These are phyloP conservation scores for Colletotrichum falcatum DNA, from an alignment of 2,329 filamentous ascomycete species.

Conservation along the genomic window DNA sequence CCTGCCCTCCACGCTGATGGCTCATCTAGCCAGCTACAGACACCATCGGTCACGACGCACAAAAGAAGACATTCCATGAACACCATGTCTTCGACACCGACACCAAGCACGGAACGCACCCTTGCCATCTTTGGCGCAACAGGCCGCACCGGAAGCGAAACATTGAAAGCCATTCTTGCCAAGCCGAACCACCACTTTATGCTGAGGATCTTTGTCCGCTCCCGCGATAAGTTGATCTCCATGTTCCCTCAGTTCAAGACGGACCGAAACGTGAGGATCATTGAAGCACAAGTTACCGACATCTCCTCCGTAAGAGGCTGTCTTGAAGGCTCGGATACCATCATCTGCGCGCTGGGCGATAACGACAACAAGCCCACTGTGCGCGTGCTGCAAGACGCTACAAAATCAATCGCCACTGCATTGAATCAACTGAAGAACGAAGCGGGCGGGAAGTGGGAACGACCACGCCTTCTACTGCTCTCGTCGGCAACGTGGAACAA, in stretches of 20 bases:
- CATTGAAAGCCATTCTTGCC: constrained; percentile 21
- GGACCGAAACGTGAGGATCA: neutral
- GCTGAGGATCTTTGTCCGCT: constrained; percentile 28
- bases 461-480: constrained; percentile 17
- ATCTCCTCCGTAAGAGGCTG: neutral
- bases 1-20: neutral
- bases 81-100: neutral
- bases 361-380: constrained; percentile 29
- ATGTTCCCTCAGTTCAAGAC: constrained; percentile 14
- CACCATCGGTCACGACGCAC: no score
- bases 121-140: constrained; percentile 37
- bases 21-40: no score
- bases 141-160: constrained; percentile 32
- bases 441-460: neutral
- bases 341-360: constrained; percentile 32
- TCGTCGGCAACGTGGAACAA: constrained; percentile 34
- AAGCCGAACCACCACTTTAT: neutral
- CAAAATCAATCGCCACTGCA: constrained; percentile 13
- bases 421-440: constrained; percentile 12
- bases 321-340: constrained; percentile 22
- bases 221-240: constrained; percentile 12
- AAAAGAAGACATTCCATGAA: neutral
- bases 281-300: constrained; percentile 36
- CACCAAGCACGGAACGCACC: neutral
- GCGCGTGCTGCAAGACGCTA: constrained; percentile 13